Base-by-base conservation (phyloP, 352 stramenopile genomes). In the Globisporangium recalcitrans region DNA sequence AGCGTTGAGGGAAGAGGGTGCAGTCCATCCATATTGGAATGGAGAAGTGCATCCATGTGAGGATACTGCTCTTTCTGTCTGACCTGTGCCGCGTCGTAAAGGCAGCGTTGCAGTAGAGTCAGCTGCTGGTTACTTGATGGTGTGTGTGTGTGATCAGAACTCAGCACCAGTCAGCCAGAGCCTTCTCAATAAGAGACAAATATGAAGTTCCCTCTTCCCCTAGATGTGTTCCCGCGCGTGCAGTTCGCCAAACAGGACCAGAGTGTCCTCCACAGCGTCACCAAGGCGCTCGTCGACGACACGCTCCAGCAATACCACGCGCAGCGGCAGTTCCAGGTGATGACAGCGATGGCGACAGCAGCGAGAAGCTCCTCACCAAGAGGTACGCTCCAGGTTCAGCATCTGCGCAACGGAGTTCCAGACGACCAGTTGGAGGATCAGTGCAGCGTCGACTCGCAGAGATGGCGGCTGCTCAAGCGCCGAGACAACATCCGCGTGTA, bases 401-500 rank as follows among this genome's bases (percentile, higher is more conserved):
- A 49, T 10, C 42, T 13, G 42, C 42, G 10, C 9, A 19, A 24
- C 16, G 21, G 46, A 52, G 42, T 11, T 9, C 24, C 42, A 27
- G 19, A 22, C 14, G 42, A n/a, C 16, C 46, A 52, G 46, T 19
- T 29, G 6, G n/a, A 52, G 46, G n/a, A 22, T 52, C 46, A 11
- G 9, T 53, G 34, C 24, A 34, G 47, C 13, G 47, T 53, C 24
- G 47, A 53, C 13, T 31, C 47, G 47, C 1, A 9, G 8, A 46
- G 44, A 11, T 63, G 58, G 58, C 32, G 47, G 4, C 40, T 63
- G 11, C 46, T 63, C 46, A 63, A 63, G 46, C 46, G 56, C 29
- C 44, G 58, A 27, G 58, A 56, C 46, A 63, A 52, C 59, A 24
- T 64, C 10, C 26, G 59, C 24, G 48, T 59, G 32, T 64, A 47